A percentile compares a stretch with the other conserved stretches of the same genome.
Evolutionary conservation across 495 filamentous ascomycete genomes (phyloP).

Genomic region (Podospora didyma): DNA sequence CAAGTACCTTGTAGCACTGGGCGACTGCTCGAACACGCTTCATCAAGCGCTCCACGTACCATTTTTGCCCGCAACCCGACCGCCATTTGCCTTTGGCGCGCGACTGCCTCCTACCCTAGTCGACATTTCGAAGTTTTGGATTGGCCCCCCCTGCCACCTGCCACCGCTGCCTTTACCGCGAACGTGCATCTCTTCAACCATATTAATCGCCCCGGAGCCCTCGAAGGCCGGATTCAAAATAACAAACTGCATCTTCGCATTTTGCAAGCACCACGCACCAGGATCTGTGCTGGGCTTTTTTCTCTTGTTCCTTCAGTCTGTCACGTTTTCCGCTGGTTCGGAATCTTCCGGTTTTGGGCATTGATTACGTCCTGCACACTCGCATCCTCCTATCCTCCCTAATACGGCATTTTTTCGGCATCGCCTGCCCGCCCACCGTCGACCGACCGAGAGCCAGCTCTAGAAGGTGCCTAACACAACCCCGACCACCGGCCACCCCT

Average conservation of each 20-base stretch:
- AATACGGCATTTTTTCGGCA: constrained; percentile 10
- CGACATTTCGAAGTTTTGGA: not conserved
- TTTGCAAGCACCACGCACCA: constrained; percentile 1
- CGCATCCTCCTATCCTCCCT: not conserved
- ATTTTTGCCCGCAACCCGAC: constrained; percentile 13
- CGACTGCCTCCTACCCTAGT: constrained; percentile 17
- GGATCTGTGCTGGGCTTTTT: not conserved
- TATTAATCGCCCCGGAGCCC: constrained; percentile 32
- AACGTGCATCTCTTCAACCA: constrained; percentile 17
- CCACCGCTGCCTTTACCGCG: constrained; percentile 4
- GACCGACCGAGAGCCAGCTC: constrained; percentile 11
- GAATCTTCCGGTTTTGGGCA: not conserved
- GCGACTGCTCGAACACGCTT: constrained; percentile 36
- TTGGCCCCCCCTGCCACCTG: no score
- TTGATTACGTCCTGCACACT: not conserved
- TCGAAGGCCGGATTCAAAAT: constrained; percentile 26
- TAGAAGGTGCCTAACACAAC: constrained; percentile 10
- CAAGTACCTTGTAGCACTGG: constrained; percentile 22
- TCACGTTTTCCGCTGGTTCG: constrained; percentile 15
- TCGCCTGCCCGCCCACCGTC: not conserved
- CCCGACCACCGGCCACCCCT: not conserved
- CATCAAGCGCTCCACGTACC: constrained; percentile 11
- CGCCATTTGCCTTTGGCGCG: constrained; percentile 24
- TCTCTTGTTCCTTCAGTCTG: not conserved
- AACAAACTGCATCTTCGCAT: constrained; percentile 14